Evolutionary conservation across 2,329 filamentous ascomycete genomes (phyloP), one percentile per base, ranked within the genome.

Genomic region (Xylariaceae sp.): DNA sequence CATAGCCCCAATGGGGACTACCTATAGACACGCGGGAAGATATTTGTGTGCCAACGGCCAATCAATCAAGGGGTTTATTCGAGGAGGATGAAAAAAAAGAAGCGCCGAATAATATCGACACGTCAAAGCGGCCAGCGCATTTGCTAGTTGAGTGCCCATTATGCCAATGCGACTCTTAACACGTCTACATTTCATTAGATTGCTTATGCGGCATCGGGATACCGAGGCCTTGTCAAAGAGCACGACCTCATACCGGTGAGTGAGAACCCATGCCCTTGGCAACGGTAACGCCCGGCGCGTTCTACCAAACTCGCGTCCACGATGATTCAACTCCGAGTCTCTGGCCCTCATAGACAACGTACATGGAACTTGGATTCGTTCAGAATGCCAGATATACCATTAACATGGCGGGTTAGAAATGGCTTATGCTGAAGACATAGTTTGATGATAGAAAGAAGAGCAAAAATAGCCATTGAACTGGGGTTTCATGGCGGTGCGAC

Each of bases 41-140:
- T 57, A 62, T 63, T 51, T 23, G 62, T 56, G 57, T 45, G n/a
- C 34, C 39, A 47, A 44, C 55, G 23, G 39, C 65, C 65, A 67
- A 66, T 67, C 62, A 61, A 44, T 42, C 51, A 52, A 18, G 53
- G 23, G 55, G 23, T 30, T 30, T 30, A 6, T 30, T 57, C 52
- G 18, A 44, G 50, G 45, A 49, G 11, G 37, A 42, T 5, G 37
- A 42, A 13, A 42, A 42, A 35, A 52, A 62, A 60, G 54, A 56
- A 56, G 56, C 42, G 51, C 55, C 56, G 51, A 55, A 57, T 53
- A 50, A 5, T 30, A 30, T 57, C 56, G 53, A 62, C 63, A 65
- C 58, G 63, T 64, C 60, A 63, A 65, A 56, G 47, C 51, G 50
- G 66, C 63, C 66, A 68, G 59, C 66, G 51, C 65, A 67, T 64